These are phyloP conservation scores for Odontarrhena argentea DNA, from an alignment of 345 rosid species.

Conservation along the genomic window DNA sequence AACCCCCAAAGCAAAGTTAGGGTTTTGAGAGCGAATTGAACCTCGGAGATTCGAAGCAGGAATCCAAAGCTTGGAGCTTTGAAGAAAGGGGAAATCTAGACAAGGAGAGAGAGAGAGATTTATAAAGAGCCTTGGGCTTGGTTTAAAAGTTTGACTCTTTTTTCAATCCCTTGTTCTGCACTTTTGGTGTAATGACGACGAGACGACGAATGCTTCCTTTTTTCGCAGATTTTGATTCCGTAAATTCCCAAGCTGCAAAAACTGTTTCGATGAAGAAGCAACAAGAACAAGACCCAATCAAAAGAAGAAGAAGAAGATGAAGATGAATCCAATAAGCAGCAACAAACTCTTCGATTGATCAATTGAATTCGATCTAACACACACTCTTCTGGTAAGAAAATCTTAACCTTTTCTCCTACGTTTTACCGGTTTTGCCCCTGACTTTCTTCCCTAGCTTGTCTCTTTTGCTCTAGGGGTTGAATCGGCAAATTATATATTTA, in stretches of 20 bases:
- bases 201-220: constrained; percentile 37
- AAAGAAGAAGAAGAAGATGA: constrained; percentile 13
- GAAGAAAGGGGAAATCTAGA: constrained; percentile 27
- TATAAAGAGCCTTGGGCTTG: constrained; percentile 37
- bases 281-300: neutral
- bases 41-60: constrained; percentile 26
- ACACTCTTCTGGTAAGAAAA: constrained; percentile 41
- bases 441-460: constrained; percentile 7
- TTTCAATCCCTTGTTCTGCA: constrained; percentile 33
- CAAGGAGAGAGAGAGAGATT: constrained; percentile 23
- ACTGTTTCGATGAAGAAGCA: constrained; percentile 1
- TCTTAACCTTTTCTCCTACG: constrained; percentile 37
- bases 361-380: constrained; percentile 41
- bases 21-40: constrained; percentile 55
- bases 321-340: neutral
- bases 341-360: constrained; percentile 37
- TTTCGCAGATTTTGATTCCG: constrained; percentile 26
- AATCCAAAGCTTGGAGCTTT: constrained; percentile 34
- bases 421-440: constrained; percentile 33
- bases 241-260: neutral
- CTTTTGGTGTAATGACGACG: constrained; percentile 29
- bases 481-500: neutral
- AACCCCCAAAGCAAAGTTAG: constrained; percentile 45
- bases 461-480: neutral
- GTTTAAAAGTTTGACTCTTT: constrained; percentile 50